Conservation (phyloP, 345 rosid genomes). For the Anastatica hierochuntica region DNA sequence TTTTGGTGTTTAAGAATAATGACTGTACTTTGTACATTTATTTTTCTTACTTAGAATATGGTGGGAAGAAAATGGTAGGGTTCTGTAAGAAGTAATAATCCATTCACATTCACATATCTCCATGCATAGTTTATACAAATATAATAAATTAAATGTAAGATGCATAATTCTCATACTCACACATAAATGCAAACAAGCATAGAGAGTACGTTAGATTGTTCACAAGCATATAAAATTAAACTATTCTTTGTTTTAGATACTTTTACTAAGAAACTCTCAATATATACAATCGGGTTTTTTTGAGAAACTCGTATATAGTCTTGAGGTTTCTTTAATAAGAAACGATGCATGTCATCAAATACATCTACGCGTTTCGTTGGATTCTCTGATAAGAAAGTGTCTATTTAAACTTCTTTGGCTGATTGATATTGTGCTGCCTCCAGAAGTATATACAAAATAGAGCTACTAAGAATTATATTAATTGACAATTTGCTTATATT, state of each 20-base stretch:
- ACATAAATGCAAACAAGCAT: constrained; percentile 12
- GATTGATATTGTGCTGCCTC: too few species aligned
- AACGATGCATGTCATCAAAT: too few species aligned
- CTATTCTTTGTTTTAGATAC: constrained; percentile 3
- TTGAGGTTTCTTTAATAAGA: too few species aligned
- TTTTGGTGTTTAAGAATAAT: neutral
- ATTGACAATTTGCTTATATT: neutral
- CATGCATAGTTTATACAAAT: neutral
- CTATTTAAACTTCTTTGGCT: too few species aligned
- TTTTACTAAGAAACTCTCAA: neutral
- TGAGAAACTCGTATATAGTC: too few species aligned
- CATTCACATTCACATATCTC: constrained; percentile 11
- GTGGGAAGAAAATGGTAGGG: constrained; percentile 16
- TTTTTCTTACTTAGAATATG: constrained; percentile 2
- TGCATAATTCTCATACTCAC: too few species aligned
- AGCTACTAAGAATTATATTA: neutral
- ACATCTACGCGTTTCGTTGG: too few species aligned
- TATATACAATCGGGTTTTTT: neutral
- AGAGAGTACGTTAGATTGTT: constrained; percentile 18
- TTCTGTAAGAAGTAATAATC: constrained; percentile 15
- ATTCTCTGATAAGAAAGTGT: too few species aligned
- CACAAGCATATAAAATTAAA: constrained; percentile 20
- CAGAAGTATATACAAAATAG: too few species aligned
- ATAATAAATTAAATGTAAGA: constrained; percentile 3
- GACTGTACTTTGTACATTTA: too few species aligned